Evolutionary conservation across 768 basidiomycete genomes (phyloP).

Genomic region (Ramaria sp.): DNA sequence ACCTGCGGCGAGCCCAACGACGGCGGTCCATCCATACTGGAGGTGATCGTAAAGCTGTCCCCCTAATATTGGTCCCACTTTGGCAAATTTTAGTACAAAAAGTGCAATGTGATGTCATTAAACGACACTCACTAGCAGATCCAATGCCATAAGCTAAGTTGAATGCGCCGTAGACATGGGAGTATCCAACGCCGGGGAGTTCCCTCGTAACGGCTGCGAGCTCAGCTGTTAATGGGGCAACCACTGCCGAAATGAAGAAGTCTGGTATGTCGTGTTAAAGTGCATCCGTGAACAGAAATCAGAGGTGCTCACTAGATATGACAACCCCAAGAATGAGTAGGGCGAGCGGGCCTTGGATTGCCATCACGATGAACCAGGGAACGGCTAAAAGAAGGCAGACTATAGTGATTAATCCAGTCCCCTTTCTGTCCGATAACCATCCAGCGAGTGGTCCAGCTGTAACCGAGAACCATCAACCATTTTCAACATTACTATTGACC

Average conservation of each 20-base stretch:
- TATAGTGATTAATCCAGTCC: constrained; percentile 44
- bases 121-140: constrained; percentile 36
- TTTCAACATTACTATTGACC: neutral
- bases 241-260: constrained; percentile 48
- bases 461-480: constrained; percentile 16
- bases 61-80: constrained; percentile 62
- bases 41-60: constrained; percentile 58
- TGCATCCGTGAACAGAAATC: neutral
- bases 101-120: neutral
- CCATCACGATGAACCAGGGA: constrained; percentile 55
- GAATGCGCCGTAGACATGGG: constrained; percentile 64
- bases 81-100: neutral
- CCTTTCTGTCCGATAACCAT: constrained; percentile 42
- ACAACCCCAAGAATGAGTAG: constrained; percentile 41
- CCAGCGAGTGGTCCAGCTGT: constrained; percentile 36
- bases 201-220: constrained; percentile 47
- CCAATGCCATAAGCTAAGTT: constrained; percentile 64
- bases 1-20: constrained; percentile 39
- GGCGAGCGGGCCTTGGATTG: constrained; percentile 34
- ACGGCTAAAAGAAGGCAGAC: constrained; percentile 38
- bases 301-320: constrained; percentile 38
- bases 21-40: constrained; percentile 45
- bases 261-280: constrained; percentile 24
- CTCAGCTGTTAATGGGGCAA: constrained; percentile 57
- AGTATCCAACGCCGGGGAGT: constrained; percentile 61